Base-by-base conservation (phyloP, 106 monocot species). In the Acorus calamus region DNA sequence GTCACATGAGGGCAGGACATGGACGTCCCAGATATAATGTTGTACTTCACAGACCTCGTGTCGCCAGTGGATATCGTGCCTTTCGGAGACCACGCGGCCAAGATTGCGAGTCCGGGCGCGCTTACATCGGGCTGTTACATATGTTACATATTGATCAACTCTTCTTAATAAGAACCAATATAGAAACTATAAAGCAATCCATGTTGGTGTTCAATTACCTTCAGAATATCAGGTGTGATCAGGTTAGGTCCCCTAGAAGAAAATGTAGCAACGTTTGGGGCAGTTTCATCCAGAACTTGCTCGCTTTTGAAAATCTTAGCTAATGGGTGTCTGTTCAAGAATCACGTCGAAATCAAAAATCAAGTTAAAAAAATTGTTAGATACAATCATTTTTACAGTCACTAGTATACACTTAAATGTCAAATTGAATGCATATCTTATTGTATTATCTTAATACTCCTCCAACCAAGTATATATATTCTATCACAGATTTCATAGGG, bases 161-260 rank as follows among this genome's bases (percentile, higher is more conserved):
- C 4, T 44, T 45, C 6, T 28, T 11, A 62, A 42, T 4, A 58
- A 28, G 8, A 28, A 28, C 28, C 28, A 28, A 28, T 28, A 28
- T 28, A 28, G 28, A 28, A 28, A 28, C 28, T 28, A 28, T 1
- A 28, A 28, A 28, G 28, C 28, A 28, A 28, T 28, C 28, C 28
- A 28, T 28, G 28, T 28, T 42, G 28, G 7, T 10, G 0, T 52
- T 0, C 53, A 42, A 3, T 10, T 65, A 77, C 77, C 47, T 77
- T 77, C 14, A 77, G 71, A 65, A 77, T 53, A 14, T 77, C 57
- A 9, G 3, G 3, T 2, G 71, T 77, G 42, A 66, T 46, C 4
- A 61, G 77, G 48, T 77, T 71, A 50, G 77, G 77, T 42, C 77
- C 77, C 54, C 77, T 59, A 2, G 77, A 77, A 2, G 77, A 78